Evolutionary conservation across 805 yeast species (phyloP).

Genomic region (Metschnikowia aberdeeniae): DNA sequence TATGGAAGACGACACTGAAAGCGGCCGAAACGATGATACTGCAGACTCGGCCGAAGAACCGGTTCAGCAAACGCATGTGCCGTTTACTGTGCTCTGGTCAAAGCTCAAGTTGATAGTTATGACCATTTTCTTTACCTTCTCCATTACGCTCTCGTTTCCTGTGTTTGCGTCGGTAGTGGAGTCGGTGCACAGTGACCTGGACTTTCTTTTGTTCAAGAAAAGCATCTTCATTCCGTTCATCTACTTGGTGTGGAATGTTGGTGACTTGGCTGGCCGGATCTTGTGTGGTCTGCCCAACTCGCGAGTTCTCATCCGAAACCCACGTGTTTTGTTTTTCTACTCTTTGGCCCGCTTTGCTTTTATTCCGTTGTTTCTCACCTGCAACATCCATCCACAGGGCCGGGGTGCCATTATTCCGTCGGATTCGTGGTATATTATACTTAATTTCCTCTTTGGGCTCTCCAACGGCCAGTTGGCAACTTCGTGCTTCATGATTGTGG

Average conservation of each 20-base stretch:
- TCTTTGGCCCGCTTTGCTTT: slow-evolving; percentile 54
- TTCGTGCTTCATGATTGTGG: slow-evolving; percentile 73
- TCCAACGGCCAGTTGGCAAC: slow-evolving; percentile 86
- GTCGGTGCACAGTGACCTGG: slow-evolving; percentile 37
- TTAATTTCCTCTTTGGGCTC: slow-evolving; percentile 78
- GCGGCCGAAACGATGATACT: not conserved
- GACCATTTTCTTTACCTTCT: slow-evolving; percentile 70
- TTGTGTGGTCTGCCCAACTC: slow-evolving; percentile 46
- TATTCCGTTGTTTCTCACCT: slow-evolving; percentile 68
- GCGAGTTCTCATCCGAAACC: slow-evolving; percentile 34
- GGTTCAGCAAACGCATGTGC: slow-evolving; percentile 41
- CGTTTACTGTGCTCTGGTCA: slow-evolving; percentile 55
- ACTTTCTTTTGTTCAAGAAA: slow-evolving; percentile 40
- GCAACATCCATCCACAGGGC: slow-evolving; percentile 48
- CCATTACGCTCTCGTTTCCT: slow-evolving; percentile 76
- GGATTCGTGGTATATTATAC: slow-evolving; percentile 61
- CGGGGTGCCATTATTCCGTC: slow-evolving; percentile 42
- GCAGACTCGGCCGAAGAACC: slow-evolving; percentile 11
- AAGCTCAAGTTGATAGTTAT: slow-evolving; percentile 61
- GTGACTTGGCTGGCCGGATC: slow-evolving; percentile 79
- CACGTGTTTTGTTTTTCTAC: slow-evolving; percentile 46
- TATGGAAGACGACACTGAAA: slow-evolving; percentile 8
- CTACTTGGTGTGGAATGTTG: slow-evolving; percentile 82
- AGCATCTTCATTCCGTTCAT: slow-evolving; percentile 65
- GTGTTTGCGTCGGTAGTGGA: slow-evolving; percentile 77